These are phyloP conservation scores for Hibiscus tridactylites DNA, from an alignment of 345 rosid genomes.

Conservation along the genomic window DNA sequence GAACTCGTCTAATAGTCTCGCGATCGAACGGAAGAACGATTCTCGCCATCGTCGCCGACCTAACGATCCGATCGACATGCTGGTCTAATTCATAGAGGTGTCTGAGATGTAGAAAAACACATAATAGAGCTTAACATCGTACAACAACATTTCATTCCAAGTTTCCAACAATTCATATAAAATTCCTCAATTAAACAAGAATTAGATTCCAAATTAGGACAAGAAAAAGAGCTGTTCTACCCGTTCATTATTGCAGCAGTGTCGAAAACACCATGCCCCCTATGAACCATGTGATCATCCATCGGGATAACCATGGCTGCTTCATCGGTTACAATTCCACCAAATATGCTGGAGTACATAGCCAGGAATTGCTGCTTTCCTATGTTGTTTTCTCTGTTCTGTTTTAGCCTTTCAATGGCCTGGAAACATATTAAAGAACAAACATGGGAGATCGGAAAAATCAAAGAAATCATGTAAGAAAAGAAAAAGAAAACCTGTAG, in stretches of 20 bases:
- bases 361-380: constrained; percentile 59
- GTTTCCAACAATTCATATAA: neutral
- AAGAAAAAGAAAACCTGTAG: constrained; percentile 42
- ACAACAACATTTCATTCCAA: no score
- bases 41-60: constrained; percentile 75
- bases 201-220: neutral
- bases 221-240: constrained; percentile 19
- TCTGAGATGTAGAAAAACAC: constrained; percentile 26
- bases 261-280: constrained; percentile 95
- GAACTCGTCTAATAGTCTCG: constrained; percentile 48
- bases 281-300: constrained; percentile 93
- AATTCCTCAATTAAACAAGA: neutral
- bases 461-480: neutral
- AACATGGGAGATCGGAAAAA: neutral
- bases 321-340: constrained; percentile 72
- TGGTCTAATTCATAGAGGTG: constrained; percentile 80
- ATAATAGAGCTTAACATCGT: neutral
- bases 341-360: constrained; percentile 82
- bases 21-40: constrained; percentile 51
- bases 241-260: constrained; percentile 74
- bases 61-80: constrained; percentile 77
- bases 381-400: constrained; percentile 27
- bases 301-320: constrained; percentile 82
- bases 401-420: constrained; percentile 60
- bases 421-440: neutral